Evolutionary conservation across 2,329 filamentous ascomycete genomes (phyloP).

Genomic region (Colletotrichum eleusines): DNA sequence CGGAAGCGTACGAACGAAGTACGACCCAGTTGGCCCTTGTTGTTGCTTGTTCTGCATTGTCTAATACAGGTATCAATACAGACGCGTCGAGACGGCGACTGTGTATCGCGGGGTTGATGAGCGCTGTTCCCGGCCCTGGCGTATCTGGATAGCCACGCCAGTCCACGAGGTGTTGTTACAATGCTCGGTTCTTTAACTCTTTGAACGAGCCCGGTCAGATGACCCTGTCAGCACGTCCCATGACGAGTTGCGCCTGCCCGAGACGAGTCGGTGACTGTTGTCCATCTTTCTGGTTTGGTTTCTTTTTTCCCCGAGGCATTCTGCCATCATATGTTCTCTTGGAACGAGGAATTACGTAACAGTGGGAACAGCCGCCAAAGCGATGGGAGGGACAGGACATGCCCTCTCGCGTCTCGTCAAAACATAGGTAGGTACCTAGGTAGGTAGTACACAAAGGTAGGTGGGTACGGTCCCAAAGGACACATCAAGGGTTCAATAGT

Average conservation of each 20-base stretch:
- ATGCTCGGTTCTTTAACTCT: constrained; percentile 12
- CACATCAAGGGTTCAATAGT: constrained; percentile 24
- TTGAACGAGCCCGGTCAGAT: constrained; percentile 19
- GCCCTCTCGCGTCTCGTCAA: not conserved
- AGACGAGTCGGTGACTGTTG: constrained; percentile 6
- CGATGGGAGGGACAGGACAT: constrained; percentile 3
- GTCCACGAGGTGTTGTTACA: constrained; percentile 7
- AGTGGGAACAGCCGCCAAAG: constrained; percentile 26
- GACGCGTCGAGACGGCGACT: constrained; percentile 1
- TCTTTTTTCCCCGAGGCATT: not conserved
- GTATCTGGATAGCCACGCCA: constrained; percentile 19
- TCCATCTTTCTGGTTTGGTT: not conserved
- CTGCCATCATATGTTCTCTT: constrained; percentile 26
- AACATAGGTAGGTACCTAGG: no score
- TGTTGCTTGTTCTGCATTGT: not conserved
- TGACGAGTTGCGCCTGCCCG: constrained; percentile 6
- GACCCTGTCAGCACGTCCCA: constrained; percentile 7
- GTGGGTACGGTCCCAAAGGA: not conserved
- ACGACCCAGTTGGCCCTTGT: not conserved
- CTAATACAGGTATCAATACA: constrained; percentile 9
- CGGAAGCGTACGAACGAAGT: constrained; percentile 9
- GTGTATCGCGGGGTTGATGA: constrained; percentile 10
- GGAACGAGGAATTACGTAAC: constrained; percentile 19
- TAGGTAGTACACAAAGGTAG: no score
- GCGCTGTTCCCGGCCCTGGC: not conserved